These are phyloP conservation scores for Cymbopogon citratus DNA, from an alignment of 176 grass and related monocot species.

Conservation along the genomic window DNA sequence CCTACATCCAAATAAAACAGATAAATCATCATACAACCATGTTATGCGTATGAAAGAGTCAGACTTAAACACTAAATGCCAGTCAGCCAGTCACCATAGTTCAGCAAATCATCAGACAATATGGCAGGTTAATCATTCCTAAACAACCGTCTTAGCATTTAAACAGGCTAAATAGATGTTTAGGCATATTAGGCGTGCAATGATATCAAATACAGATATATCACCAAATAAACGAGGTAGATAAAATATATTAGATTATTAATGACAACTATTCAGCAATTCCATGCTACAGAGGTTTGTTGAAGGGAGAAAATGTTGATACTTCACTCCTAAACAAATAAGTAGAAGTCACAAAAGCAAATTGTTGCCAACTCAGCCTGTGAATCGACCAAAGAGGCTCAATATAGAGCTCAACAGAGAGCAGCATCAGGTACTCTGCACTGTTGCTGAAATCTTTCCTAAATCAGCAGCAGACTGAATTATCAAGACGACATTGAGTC, in stretches of 20 bases:
- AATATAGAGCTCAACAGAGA: too few species aligned
- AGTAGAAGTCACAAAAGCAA: not conserved
- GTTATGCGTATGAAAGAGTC: not conserved
- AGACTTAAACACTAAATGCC: not conserved
- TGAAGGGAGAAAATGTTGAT: not conserved
- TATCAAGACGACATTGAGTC: not conserved
- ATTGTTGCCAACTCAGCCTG: not conserved
- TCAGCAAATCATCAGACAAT: not conserved
- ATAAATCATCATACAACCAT: constrained; percentile 28
- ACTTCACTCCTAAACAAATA: not conserved
- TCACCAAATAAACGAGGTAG: not conserved
- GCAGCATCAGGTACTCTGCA: too few species aligned
- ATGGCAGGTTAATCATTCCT: not conserved
- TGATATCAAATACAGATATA: constrained; percentile 12
- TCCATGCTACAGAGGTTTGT: not conserved
- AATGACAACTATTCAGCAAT: not conserved
- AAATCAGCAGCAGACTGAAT: too few species aligned
- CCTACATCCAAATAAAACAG: constrained; percentile 31
- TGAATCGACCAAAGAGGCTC: not conserved
- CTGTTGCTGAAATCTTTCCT: too few species aligned
- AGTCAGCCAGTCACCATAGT: not conserved
- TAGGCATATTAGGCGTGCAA: not conserved
- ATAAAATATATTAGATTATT: not conserved
- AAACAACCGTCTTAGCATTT: not conserved
- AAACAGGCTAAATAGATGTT: not conserved